phyloP scores from a whole-genome alignment of 2,329 filamentous ascomycete genomes.

The Sporothrix luriei region DNA sequence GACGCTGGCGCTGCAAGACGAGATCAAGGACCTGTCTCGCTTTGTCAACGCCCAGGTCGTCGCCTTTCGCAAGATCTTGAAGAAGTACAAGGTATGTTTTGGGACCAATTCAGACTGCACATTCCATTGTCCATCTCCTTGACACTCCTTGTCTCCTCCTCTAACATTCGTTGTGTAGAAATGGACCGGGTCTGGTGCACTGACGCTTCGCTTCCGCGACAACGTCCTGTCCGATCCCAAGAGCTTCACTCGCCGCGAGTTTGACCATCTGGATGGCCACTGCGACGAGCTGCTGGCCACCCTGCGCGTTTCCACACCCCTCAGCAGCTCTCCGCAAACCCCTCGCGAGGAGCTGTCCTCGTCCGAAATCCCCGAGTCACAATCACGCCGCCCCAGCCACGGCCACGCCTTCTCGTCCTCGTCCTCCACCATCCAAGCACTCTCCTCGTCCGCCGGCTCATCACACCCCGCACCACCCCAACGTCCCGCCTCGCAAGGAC shows the following conservation, averaged over 20 bases:
- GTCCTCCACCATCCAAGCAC: constrained; percentile 35
- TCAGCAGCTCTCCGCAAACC: constrained; percentile 42
- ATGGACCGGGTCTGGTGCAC: constrained; percentile 73
- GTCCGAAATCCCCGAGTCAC: constrained; percentile 39
- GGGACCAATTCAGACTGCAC: background rate
- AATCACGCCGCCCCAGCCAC: constrained; percentile 28
- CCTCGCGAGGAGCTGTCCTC: constrained; percentile 39
- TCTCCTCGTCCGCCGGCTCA: constrained; percentile 35
- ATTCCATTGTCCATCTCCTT: background rate
- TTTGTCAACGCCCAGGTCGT: constrained; percentile 74
- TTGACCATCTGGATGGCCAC: constrained; percentile 55
- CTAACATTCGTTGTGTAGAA: constrained; percentile 52
- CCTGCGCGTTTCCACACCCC: constrained; percentile 52
- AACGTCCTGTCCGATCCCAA: constrained; percentile 67
- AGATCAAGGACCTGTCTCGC: constrained; percentile 69
- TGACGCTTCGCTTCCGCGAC: constrained; percentile 67
- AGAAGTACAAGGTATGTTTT: constrained; percentile 68
- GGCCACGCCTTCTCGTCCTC: constrained; percentile 35
- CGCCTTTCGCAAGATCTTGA: constrained; percentile 79
- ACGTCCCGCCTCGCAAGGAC: constrained; percentile 11
- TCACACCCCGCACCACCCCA: constrained; percentile 1
- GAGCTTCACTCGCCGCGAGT: constrained; percentile 71
- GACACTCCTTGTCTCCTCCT: background rate
- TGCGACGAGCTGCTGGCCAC: constrained; percentile 55
- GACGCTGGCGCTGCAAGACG: constrained; percentile 64